These are phyloP conservation scores for Sarocladium oryzae DNA, from an alignment of 2,329 filamentous ascomycete species.

Conservation along the genomic window DNA sequence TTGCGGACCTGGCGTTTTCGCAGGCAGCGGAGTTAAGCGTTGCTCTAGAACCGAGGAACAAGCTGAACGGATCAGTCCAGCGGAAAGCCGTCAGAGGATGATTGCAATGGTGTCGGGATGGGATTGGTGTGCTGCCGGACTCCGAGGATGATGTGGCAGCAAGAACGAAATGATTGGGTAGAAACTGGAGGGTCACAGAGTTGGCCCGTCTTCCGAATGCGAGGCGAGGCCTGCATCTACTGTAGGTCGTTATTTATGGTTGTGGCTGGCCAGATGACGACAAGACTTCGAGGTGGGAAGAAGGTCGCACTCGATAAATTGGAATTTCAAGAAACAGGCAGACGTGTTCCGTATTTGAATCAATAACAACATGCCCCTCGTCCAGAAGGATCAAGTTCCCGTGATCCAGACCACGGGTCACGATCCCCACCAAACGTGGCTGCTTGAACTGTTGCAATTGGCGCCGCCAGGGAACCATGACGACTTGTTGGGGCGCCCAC, in stretches of 20 bases:
- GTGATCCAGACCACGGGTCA: constrained; percentile 8
- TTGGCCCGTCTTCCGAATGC: not conserved
- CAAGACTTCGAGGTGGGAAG: not conserved
- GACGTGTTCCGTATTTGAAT: not conserved
- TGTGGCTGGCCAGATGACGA: not conserved
- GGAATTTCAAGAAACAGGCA: not conserved
- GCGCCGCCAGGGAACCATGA: not conserved
- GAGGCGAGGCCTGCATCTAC: not conserved
- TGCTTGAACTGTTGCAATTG: not conserved
- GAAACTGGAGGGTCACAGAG: not conserved
- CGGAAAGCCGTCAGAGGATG: not conserved
- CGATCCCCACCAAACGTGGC: constrained; percentile 9
- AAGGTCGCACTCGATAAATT: not conserved
- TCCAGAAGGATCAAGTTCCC: not conserved
- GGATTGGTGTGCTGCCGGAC: constrained; percentile 1
- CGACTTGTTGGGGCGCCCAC: constrained; percentile 6
- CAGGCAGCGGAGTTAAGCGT: constrained; percentile 1
- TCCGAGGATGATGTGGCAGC: constrained; percentile 6
- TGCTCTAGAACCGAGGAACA: not conserved
- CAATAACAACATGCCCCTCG: not conserved
- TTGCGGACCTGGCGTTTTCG: constrained; percentile 1
- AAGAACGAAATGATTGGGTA: not conserved
- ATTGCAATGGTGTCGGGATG: not conserved
- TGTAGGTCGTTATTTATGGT: not conserved
- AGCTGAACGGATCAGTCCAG: not conserved